Base-by-base conservation (phyloP, 2,329 filamentous ascomycete species). In the Dactylellina drechsleri region DNA sequence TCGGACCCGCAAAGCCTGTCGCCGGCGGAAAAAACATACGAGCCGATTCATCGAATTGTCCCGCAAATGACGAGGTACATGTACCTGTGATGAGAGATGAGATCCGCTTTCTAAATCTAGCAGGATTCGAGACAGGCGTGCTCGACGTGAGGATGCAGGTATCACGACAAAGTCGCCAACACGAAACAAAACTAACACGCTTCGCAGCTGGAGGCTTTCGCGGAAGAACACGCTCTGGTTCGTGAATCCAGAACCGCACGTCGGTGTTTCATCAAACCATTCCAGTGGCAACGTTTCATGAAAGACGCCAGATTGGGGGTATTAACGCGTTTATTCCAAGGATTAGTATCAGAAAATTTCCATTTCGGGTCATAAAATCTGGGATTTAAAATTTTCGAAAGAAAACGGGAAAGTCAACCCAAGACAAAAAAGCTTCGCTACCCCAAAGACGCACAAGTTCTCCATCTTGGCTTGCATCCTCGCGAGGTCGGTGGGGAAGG, bases 381-480 rank as follows among this genome's bases (percentile, higher is more conserved):
- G 36, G 36, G 6, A 62, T 40, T 45, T 54, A 16, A 18, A 15
- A 56, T 31, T 56, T 49, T 66, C 50, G 18, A n/a, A 36, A 31
- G 7, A 54, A 65, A 49, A 36, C n/a, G 23, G 57, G 3, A 26
- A 28, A 31, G 31, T 36, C 47, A 67, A 45, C 28, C 26, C 41
- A 71, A 64, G 66, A 50, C 65, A 62, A 47, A 71, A 31, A 16
- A 47, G 15, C 47, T 49, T 67, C 70, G 70, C 47, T 74, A 74
- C 70, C 70, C 47, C 40, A 61, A 56, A 23, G 61, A 43, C 10
- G 23, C 41, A 62, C 49, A 43, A 15, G n/a, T 40, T 58, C 23
- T 43, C 20, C 56, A 26, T 40, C 62, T 74, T 74, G 70, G 70
- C 70, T 64, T 61, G 31, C 52, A 47, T 53, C 23, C 50, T 40